Conservation (phyloP, 768 basidiomycete genomes). For the Auricularia auricula-judae region DNA sequence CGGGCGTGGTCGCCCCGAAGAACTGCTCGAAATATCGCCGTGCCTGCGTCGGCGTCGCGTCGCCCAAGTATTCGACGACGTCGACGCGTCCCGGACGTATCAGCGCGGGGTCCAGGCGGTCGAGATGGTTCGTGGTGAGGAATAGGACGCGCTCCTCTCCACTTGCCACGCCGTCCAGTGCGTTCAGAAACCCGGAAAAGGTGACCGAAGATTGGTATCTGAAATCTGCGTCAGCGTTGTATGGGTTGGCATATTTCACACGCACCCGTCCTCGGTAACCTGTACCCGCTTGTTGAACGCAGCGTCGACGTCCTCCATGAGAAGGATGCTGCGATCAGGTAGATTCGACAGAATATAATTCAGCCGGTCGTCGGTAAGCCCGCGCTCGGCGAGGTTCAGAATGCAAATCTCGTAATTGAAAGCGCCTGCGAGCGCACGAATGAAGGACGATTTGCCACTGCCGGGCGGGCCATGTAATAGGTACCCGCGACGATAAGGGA, state of each 20-base stretch:
- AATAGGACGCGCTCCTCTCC: slow-evolving; percentile 96
- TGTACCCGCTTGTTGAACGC: slow-evolving; percentile 91
- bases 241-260: too few relatives aligned
- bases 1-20: slow-evolving; percentile 39
- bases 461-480: slow-evolving; percentile 93
- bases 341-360: slow-evolving; percentile 87
- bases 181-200: slow-evolving; percentile 95
- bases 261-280: slow-evolving; percentile 85
- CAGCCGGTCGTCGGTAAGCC: slow-evolving; percentile 92
- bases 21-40: slow-evolving; percentile 70
- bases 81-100: slow-evolving; percentile 96
- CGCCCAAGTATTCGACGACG: slow-evolving; percentile 63
- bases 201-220: slow-evolving; percentile 89
- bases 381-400: slow-evolving; percentile 90
- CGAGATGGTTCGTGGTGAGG: slow-evolving; percentile 96
- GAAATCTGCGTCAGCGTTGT: background rate
- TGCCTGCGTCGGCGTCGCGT: slow-evolving; percentile 77
- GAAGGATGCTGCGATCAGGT: slow-evolving; percentile 85
- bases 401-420: slow-evolving; percentile 93
- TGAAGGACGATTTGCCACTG: slow-evolving; percentile 97
- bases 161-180: slow-evolving; percentile 93
- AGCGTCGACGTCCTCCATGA: slow-evolving; percentile 96
- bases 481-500: slow-evolving; percentile 94
- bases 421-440: slow-evolving; percentile 90
- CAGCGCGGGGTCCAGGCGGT: slow-evolving; percentile 83